Evolutionary conservation across 1,139 yeast genomes (phyloP).

Genomic region (Suhomyces yuchorum): DNA sequence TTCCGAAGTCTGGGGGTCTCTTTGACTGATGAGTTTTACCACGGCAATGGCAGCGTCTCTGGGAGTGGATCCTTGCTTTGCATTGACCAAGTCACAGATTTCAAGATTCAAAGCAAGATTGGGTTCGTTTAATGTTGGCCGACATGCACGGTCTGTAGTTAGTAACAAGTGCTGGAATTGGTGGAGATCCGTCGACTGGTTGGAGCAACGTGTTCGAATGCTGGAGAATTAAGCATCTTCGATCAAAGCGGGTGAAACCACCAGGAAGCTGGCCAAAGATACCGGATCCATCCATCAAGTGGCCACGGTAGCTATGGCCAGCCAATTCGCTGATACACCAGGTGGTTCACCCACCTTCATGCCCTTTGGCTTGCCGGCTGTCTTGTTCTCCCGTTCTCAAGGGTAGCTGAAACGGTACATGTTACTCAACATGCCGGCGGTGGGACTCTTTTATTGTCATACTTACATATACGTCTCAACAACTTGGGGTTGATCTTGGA

Average conservation of each 20-base stretch:
- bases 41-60: conserved; percentile 93
- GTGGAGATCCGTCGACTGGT: neutral
- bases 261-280: too few relatives aligned
- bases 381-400: too few relatives aligned
- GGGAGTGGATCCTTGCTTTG: conserved; percentile 88
- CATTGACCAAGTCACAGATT: conserved; percentile 90
- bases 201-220: neutral
- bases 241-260: too few relatives aligned
- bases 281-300: too few relatives aligned
- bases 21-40: conserved; percentile 78
- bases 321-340: too few relatives aligned
- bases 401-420: neutral
- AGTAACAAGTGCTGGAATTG: conserved; percentile 16
- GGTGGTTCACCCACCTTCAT: too few relatives aligned
- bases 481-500: conserved; percentile 58
- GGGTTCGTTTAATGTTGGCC: conserved; percentile 83
- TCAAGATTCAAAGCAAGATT: conserved; percentile 86
- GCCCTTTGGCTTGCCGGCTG: too few relatives aligned
- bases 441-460: neutral
- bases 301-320: too few relatives aligned
- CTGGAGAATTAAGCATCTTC: too few relatives aligned
- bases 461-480: conserved; percentile 65
- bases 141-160: conserved; percentile 76
- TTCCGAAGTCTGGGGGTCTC: conserved; percentile 77
- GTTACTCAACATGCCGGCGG: neutral